Conservation (phyloP, 2,329 filamentous ascomycete species). For the Mycosphaerella arachidis region DNA sequence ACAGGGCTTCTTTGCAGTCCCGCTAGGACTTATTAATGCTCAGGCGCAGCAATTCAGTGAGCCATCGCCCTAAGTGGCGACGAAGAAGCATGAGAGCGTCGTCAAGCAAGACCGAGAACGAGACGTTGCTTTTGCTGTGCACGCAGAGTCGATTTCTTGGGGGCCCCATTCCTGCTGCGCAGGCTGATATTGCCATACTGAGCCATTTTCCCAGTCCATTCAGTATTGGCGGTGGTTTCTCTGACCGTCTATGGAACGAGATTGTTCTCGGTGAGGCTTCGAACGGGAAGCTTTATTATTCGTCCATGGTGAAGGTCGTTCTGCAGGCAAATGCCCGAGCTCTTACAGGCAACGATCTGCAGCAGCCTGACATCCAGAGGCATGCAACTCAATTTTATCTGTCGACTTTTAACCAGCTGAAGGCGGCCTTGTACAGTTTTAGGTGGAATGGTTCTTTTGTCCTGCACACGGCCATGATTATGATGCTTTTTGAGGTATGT, state of each 20-base stretch:
- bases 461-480: slow-evolving; percentile 11
- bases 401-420: slow-evolving; percentile 3
- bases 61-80: background rate
- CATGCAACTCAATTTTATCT: slow-evolving; percentile 11
- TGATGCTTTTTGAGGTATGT: slow-evolving; percentile 10
- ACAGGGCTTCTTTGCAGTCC: background rate
- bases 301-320: background rate
- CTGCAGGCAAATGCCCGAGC: slow-evolving; percentile 10
- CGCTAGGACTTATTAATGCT: no score
- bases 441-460: slow-evolving; percentile 3
- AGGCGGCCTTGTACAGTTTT: background rate
- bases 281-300: background rate
- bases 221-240: background rate
- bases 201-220: slow-evolving; percentile 3
- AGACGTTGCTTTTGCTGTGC: slow-evolving; percentile 1
- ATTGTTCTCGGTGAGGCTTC: slow-evolving; percentile 2
- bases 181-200: slow-evolving; percentile 1
- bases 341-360: slow-evolving; percentile 9
- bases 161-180: background rate
- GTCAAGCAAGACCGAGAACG: background rate
- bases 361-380: background rate
- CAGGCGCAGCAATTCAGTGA: background rate
- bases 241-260: slow-evolving; percentile 7
- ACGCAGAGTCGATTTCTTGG: slow-evolving; percentile 1
- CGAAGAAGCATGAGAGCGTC: background rate